Conservation (phyloP, 2,329 filamentous ascomycete species). For the Ciborinia camelliae region DNA sequence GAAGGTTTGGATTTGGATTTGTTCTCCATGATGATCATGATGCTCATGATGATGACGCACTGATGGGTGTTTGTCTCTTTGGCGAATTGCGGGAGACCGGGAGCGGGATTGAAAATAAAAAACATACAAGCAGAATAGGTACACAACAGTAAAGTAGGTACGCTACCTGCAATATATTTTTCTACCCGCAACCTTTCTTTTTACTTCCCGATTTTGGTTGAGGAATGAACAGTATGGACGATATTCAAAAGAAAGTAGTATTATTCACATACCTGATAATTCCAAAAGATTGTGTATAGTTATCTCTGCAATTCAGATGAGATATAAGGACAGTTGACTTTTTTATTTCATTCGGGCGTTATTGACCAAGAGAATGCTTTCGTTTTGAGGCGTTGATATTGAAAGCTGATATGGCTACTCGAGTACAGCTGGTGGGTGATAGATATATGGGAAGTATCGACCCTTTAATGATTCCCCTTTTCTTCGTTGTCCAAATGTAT, state of each 20-base stretch:
- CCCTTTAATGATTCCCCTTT: too few relatives aligned
- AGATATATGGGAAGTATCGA: neutral
- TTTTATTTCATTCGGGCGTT: too few relatives aligned
- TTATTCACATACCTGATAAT: neutral
- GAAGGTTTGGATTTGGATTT: neutral
- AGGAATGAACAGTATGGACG: neutral
- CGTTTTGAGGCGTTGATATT: neutral
- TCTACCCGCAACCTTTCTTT: neutral
- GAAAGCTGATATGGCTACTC: neutral
- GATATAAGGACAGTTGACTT: neutral
- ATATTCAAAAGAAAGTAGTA: neutral
- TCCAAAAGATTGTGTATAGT: neutral
- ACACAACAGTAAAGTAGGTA: slow-evolving; percentile 3
- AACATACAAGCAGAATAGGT: neutral
- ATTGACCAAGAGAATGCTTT: neutral
- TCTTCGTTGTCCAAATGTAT: neutral
- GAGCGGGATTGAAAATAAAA: neutral
- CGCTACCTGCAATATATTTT: neutral
- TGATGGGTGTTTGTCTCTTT: neutral
- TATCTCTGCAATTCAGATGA: neutral
- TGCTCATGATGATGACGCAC: neutral
- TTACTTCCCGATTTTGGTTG: too few relatives aligned
- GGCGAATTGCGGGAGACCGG: neutral
- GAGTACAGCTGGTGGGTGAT: neutral
- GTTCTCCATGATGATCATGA: neutral